Base-by-base conservation (phyloP, 768 basidiomycete genomes). In the Rhizopogon vulgaris region DNA sequence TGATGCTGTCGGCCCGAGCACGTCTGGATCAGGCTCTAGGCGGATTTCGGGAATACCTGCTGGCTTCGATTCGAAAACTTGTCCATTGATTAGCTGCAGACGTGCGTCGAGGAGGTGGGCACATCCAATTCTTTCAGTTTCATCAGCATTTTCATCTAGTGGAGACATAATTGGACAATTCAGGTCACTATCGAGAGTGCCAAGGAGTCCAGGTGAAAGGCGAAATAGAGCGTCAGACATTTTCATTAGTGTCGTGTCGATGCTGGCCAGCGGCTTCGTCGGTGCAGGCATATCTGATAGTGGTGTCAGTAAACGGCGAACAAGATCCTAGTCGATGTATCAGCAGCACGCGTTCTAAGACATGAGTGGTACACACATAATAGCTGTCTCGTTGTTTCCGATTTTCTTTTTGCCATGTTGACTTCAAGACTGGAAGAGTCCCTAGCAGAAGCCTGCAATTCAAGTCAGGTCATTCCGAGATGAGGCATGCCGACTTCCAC, bases 371-470 rank as follows among this genome's bases (percentile, higher is more conserved):
- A 71, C 81, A 38, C 57, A 89, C 88, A 64, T 90, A 90, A 62
- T 90, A 90, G 53, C 75, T 77, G 38, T 84, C 80, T 48, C 88
- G 72, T 60, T 85, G 84, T 56, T 80, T 82, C 37, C 64, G 62
- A 39, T 74, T 70, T 53, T 86, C 84, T 34, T 62, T 66, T n/a
- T 67, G 64, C 88, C 87, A 88, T 6, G 70, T 70, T 4, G 74
- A 60, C 63, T 85, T 87, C 43, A 76, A 62, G 1, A 69, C 61
- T 0, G 87, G 79, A 30, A 88, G 70, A 3, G 78, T 76, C 22
- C 84, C 83, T 48, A 90, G 73, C 46, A 89, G 69, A 27, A 90
- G 59, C 60, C 85, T 87, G 28, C 48, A 41, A 8, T 43, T 46
- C 17, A 38, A 50, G 27, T 41, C 34, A 56, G 25, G 41, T 55